Evolutionary conservation across 2,329 filamentous ascomycete genomes (phyloP), one percentile per base, ranked within the genome.

Genomic region (Colletotrichum lini): DNA sequence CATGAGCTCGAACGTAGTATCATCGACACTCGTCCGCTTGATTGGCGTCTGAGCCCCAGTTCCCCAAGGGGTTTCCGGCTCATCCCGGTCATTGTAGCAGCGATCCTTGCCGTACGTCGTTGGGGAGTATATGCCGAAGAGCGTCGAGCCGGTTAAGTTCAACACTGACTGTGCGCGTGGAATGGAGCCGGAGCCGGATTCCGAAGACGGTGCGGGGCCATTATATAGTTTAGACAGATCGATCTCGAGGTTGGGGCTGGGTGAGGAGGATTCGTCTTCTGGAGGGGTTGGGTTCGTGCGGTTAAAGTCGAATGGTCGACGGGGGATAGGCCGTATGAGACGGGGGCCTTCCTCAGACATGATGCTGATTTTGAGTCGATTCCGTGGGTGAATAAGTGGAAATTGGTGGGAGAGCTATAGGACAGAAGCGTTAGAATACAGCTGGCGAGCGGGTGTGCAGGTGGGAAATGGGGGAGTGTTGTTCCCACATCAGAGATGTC

Each of bases 81-180:
- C 90, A 74, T 90, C 89, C 70, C 78, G 74, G 53, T 82, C 79
- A 18, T 77, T 77, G 64, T 80, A 79, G 69, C 79, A 78, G 77
- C 85, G 80, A 74, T 87, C 82, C 73, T 82, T 81, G 54, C 88
- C 84, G 69, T 88, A 88, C 42, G 88, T 87, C 0, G 89, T 89
- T 8, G 90, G 91, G 13, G 91, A 91, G 84, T 97, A 99, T 77
- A 99, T 99, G 65, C 96, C 96, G 75, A 93, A 93, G 6, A 99
- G 88, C 0, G 96, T 98, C 2, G 94, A 95, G 12, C 93, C 92
- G 4, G 94, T 98, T 72, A 99, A 87, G 79, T 98, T 97, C 78
- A 95, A 85, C 68, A 94, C 89, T 12, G 94, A 98, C 74, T 92
- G 90, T 30, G 92, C 93, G 70, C 94, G 90, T 78, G 89, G 92